Evolutionary conservation across 805 yeast species (phyloP).

Genomic region (Wickerhamiella cacticola): DNA sequence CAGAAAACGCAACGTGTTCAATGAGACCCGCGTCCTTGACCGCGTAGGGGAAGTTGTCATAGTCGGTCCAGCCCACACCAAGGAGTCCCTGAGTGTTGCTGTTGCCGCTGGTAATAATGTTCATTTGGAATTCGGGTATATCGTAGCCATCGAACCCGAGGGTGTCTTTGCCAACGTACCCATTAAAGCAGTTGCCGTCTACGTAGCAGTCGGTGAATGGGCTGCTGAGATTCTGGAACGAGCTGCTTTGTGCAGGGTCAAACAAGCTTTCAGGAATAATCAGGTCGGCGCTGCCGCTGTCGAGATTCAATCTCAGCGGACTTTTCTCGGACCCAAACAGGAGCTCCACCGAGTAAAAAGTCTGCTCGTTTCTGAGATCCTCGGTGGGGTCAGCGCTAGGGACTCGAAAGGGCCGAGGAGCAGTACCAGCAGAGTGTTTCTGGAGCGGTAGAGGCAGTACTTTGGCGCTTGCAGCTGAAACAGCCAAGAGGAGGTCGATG

Average conservation of each 20-base stretch:
- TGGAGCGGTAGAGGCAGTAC: neutral
- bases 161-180: constrained; percentile 40
- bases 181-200: constrained; percentile 41
- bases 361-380: neutral
- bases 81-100: neutral
- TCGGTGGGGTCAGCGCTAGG: neutral
- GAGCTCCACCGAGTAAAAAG: neutral
- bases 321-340: neutral
- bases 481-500: no score
- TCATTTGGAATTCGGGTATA: constrained; percentile 40
- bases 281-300: constrained; percentile 6
- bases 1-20: constrained; percentile 30
- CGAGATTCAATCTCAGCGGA: neutral
- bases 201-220: constrained; percentile 26
- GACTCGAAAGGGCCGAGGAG: neutral
- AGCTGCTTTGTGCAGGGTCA: constrained; percentile 22
- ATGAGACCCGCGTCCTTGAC: constrained; percentile 29
- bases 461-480: no score
- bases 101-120: constrained; percentile 57
- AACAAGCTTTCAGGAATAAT: constrained; percentile 16
- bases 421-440: neutral
- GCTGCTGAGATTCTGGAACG: neutral
- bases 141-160: constrained; percentile 37
- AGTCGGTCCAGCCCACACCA: constrained; percentile 28
- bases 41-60: constrained; percentile 29